Conservation (phyloP, 2,329 filamentous ascomycete species). For the Fusarium papillatum region DNA sequence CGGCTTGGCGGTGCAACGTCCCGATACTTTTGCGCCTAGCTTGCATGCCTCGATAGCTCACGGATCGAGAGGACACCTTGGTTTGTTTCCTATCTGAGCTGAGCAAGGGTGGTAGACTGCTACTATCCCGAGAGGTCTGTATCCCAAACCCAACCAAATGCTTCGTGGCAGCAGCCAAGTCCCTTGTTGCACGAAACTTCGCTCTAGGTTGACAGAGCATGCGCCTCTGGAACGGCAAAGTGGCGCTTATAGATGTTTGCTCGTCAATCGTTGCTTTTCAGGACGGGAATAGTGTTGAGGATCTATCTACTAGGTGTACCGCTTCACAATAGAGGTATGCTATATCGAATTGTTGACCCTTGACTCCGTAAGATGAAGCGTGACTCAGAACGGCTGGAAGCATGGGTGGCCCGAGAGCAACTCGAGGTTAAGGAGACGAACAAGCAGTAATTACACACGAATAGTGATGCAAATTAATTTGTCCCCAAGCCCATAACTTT, state of each 20-base stretch:
- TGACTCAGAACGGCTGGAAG: background rate
- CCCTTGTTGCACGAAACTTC: background rate
- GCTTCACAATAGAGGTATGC: background rate
- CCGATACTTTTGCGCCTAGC: background rate
- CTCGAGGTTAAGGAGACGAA: background rate
- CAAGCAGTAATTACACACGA: background rate
- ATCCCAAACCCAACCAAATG: background rate
- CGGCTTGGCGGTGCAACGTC: background rate
- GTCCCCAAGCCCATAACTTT: background rate
- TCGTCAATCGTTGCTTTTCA: background rate
- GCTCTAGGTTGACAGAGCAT: background rate
- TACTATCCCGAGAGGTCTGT: background rate
- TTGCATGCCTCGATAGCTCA: background rate
- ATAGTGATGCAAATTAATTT: background rate
- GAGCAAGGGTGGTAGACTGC: background rate
- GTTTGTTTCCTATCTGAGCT: background rate
- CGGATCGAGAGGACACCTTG: background rate
- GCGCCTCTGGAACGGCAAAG: background rate
- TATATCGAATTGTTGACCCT: background rate
- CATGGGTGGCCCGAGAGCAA: background rate
- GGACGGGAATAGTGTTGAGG: background rate
- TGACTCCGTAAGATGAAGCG: background rate
- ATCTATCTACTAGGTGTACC: background rate
- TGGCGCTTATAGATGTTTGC: background rate
- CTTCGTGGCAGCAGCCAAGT: background rate